These are phyloP conservation scores for Marchantia polymorpha DNA, from an alignment of 225 moss, liverwort and hornwort species.

Conservation along the genomic window DNA sequence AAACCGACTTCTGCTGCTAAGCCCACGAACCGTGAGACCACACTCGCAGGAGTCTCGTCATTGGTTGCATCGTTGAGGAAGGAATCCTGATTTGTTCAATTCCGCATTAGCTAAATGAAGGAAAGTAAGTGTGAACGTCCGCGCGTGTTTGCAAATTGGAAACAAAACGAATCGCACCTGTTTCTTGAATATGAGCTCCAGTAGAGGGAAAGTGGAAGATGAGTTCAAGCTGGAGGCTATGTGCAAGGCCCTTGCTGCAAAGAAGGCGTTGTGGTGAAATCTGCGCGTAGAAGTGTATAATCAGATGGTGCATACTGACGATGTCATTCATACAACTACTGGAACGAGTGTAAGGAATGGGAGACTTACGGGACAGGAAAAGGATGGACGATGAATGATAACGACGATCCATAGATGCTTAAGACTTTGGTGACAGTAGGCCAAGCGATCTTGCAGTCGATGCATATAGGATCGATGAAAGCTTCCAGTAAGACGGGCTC, in stretches of 20 bases:
- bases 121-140: background rate
- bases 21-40: constrained; percentile 54
- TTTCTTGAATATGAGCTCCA: constrained; percentile 64
- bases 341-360: background rate
- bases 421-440: constrained; percentile 52
- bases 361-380: constrained; percentile 71
- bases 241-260: constrained; percentile 57
- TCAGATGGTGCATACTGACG: background rate
- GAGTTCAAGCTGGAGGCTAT: constrained; percentile 45
- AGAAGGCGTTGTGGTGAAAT: constrained; percentile 92
- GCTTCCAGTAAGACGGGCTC: constrained; percentile 68
- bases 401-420: constrained; percentile 43
- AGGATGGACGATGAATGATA: constrained; percentile 57
- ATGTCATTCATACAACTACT: background rate
- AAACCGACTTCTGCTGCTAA: constrained; percentile 52
- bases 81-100: constrained; percentile 43
- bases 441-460: constrained; percentile 73
- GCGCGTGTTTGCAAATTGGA: background rate
- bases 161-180: constrained; percentile 44
- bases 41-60: constrained; percentile 53
- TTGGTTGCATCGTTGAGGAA: constrained; percentile 63
- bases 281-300: constrained; percentile 32
- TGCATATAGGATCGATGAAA: constrained; percentile 73
- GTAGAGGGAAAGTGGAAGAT: constrained; percentile 45
- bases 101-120: background rate